Evolutionary conservation across 768 basidiomycete species (phyloP).

Genomic region (Neoboletus subvelutipes): DNA sequence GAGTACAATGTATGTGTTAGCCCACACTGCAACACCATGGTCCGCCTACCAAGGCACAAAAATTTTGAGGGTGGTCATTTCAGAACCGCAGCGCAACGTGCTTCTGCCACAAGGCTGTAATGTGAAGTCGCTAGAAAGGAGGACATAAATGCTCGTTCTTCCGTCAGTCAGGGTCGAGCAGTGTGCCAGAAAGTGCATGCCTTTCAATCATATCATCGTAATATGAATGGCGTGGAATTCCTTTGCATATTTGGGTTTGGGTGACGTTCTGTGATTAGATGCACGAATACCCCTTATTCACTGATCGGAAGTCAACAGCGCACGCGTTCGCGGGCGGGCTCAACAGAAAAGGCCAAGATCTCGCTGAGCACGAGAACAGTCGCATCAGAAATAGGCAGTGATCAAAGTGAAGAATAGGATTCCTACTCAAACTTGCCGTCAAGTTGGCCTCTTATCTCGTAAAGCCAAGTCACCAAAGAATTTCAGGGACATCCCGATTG

Average conservation of each 20-base stretch:
- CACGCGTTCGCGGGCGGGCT: constrained; percentile 1
- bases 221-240: constrained; percentile 8
- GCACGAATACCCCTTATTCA: background rate
- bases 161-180: constrained; percentile 16
- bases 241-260: background rate
- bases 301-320: background rate
- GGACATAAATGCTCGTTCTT: background rate
- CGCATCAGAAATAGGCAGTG: background rate
- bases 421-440: constrained; percentile 8
- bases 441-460: constrained; percentile 7
- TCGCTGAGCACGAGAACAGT: background rate
- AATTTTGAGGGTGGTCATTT: constrained; percentile 9
- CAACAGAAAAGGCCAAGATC: background rate
- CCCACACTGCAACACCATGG: background rate
- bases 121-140: constrained; percentile 12
- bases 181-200: background rate
- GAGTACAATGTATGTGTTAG: background rate
- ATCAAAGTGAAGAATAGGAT: constrained; percentile 1
- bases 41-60: background rate
- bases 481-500: constrained; percentile 3
- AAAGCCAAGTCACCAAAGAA: background rate
- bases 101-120: constrained; percentile 15
- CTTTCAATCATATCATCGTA: constrained; percentile 1
- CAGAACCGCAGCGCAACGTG: background rate
- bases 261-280: constrained; percentile 4